phyloP scores from a whole-genome alignment of 768 basidiomycete species.

The Lanmaoa rubissima region DNA sequence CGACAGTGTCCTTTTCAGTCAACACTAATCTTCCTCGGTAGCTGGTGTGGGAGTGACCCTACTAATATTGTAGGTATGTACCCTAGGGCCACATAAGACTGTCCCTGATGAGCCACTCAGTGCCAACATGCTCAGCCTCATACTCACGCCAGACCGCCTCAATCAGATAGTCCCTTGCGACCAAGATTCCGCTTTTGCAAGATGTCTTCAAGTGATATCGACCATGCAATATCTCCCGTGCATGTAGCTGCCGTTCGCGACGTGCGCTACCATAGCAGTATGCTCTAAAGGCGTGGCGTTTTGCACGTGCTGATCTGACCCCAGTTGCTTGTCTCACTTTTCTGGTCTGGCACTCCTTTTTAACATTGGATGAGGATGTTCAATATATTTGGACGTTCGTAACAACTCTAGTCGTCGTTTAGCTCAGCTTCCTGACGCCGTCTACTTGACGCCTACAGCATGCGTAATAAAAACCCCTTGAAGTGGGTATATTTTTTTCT shows the following conservation, averaged over 20 bases:
- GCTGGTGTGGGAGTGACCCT: slow-evolving; percentile 1
- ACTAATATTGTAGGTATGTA: neutral
- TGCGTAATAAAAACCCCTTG: slow-evolving; percentile 17
- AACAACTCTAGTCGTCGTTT: neutral
- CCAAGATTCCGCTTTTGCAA: neutral
- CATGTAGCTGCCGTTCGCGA: slow-evolving; percentile 1
- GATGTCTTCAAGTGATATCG: neutral
- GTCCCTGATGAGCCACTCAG: neutral
- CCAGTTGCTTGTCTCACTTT: slow-evolving; percentile 15
- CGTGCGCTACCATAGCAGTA: slow-evolving; percentile 14
- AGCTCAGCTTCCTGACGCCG: neutral
- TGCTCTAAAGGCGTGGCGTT: neutral
- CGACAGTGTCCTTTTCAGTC: neutral
- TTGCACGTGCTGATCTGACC: neutral
- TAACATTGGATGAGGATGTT: slow-evolving; percentile 20
- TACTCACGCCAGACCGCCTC: neutral
- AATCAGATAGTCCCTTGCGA: neutral
- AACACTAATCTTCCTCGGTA: neutral
- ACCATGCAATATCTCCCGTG: neutral
- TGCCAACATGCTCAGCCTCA: neutral
- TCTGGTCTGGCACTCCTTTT: slow-evolving; percentile 12
- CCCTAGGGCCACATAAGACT: neutral
- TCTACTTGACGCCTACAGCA: slow-evolving; percentile 13
- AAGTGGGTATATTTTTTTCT: slow-evolving; percentile 34
- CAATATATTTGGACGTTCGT: slow-evolving; percentile 26